phyloP scores from a whole-genome alignment of 2,329 filamentous ascomycete genomes.

The Dactylella cylindrospora region DNA sequence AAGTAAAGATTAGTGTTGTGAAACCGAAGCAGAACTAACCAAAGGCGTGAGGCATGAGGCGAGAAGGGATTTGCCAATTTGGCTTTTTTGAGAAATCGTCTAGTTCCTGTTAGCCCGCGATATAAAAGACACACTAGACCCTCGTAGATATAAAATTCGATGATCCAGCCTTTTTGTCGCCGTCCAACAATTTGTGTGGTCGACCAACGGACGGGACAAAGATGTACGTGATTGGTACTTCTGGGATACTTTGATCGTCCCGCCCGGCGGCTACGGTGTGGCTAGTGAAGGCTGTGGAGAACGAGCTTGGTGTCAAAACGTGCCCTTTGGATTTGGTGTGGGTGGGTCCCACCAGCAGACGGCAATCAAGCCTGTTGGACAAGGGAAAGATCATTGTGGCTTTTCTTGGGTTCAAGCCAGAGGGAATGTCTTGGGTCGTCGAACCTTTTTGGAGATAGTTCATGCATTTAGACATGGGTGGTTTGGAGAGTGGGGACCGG shows the following conservation, averaged over 20 bases:
- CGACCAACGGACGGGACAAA: constrained; percentile 3
- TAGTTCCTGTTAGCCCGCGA: no score
- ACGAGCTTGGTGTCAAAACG: neutral
- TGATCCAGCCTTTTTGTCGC: neutral
- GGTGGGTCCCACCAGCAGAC: constrained; percentile 23
- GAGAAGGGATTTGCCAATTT: neutral
- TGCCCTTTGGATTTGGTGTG: constrained; percentile 7
- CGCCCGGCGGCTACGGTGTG: constrained; percentile 41
- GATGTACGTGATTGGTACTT: constrained; percentile 38
- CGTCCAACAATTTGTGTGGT: neutral
- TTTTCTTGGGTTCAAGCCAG: no score
- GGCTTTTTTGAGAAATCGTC: neutral
- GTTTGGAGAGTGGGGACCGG: no score
- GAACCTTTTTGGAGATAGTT: no score
- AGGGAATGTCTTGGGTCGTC: no score
- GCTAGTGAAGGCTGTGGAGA: constrained; percentile 16
- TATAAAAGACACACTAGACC: no score
- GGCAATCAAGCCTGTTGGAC: constrained; percentile 44
- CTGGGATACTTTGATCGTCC: constrained; percentile 27
- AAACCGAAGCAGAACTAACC: no score
- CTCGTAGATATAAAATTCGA: no score
- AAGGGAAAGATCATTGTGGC: no score
- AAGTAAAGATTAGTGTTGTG: no score
- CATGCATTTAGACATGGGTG: no score
- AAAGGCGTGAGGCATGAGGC: no score